Evolutionary conservation across 202 grass and related monocot genomes (phyloP), one percentile per base, ranked within the genome.

Genomic region (Eragrostis tef): DNA sequence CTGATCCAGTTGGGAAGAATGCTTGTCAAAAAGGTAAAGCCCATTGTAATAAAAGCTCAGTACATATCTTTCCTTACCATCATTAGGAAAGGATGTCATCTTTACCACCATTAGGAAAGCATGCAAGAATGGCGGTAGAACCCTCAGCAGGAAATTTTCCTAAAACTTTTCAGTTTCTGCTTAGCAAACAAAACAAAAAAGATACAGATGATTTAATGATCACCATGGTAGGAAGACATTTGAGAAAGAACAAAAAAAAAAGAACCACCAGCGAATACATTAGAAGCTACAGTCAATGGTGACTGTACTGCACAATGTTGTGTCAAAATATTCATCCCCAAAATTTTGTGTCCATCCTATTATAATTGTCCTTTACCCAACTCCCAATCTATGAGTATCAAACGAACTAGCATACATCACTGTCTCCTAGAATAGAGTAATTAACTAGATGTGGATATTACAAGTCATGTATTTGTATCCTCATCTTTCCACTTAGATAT

Each of bases 101-200:
- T n/a, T 83, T 86, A 90, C 88, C 88, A 19, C 74, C 83, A 78
- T 76, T 81, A 83, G 79, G 80, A 79, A 90, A 90, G 68, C 68
- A 85, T 79, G 78, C 74, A 87, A 85, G 78, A 58, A 85, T 43
- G 52, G 73, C 83, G 78, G 78, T 75, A 54, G 66, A 78, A 48
- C 78, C 63, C 82, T 85, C 86, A 8, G 69, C 73, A 75, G 47
- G 86, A 57, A 91, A 67, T 91, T 88, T 76, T 81, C 77, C 75
- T 87, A 39, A 86, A 78, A 88, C 78, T 88, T 91, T 77, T 79
- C 79, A 86, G 57, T 79, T 84, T 91, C 89, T 91, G 86, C 79
- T 91, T 88, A 85, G 82, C 86, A 91, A 91, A 85, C 69, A 91
- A 63, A 83, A 78, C 78, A 89, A 87, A 85, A 85, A 86, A 87